Base-by-base conservation (phyloP, 2,329 filamentous ascomycete species). In the Sclerotinia subarctica region DNA sequence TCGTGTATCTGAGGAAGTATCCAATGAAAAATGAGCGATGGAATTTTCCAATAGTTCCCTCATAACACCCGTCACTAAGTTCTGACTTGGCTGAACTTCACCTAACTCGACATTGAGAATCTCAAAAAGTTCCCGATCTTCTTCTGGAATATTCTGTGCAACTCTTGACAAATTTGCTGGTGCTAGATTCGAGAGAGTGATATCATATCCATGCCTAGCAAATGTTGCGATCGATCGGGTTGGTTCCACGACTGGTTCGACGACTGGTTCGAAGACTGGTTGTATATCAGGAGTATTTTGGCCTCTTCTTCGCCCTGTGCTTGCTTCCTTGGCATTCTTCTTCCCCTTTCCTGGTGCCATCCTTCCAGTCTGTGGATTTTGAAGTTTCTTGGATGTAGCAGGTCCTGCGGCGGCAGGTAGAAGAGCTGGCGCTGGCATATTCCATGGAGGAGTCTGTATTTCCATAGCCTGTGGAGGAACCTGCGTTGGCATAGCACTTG, bases 111-210 rank as follows among this genome's bases (percentile, higher is more conserved):
- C 2, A 15, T 15, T 15, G 11, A 42, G 15, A 42, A 15, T 42
- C 3, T 35, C 10, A 13, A 1, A 35, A n/a, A 6, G 1, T 1
- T n/a, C 2, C 2, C 3, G 2, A 35, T 42, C 13, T 42, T 42
- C 13, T 42, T 42, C 13, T 13, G 13, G 5, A 42, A 42, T 15
- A 42, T 4, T 42, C 1, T 17, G 15, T 17, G 15, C 5, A 17
- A 17, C 15, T 17, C 5, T 42, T 5, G 2, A 54, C 5, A 1
- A 2, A n/a, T 1, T 1, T 10, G 6, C 10, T n/a, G 8, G 17
- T n/a, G 19, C 19, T 5, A 54, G 10, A 21, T 54, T 7, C 5
- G 52, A n/a, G 32, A 54, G 2, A 19, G 4, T 32, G 19, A 54
- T 21, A 35, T 29, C 32, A 19, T 54, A 54, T 17, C 38, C 38